Base-by-base conservation (phyloP, 148 eudicot species). In the Polygonum maritimum region DNA sequence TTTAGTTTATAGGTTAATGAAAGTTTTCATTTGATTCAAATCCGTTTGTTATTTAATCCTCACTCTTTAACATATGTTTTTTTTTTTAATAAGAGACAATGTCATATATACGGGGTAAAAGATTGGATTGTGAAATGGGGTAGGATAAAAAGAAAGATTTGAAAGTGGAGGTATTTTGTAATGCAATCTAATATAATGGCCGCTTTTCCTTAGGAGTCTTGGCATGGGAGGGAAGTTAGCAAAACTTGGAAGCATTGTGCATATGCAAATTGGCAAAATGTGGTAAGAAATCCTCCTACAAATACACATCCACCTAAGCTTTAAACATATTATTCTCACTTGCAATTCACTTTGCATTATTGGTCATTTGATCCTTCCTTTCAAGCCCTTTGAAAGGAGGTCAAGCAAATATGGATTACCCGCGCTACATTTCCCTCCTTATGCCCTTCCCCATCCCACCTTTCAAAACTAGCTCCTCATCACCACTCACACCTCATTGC, bases 211-310 rank as follows among this genome's bases (percentile, higher is more conserved):
- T 13, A 1, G 71, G 71, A 67, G 45, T 67, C 71, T 67, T 67
- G 16, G 71, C 71, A 67, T 67, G 71, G 71, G 71, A 67, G 71
- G 71, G 71, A 67, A 67, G 71, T 67, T 67, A 35, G 9, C 71
- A 67, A 36, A 67, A 36, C 45, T 67, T 67, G 71, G 15, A 67
- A 67, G 71, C 71, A 67, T 67, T 67, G 71, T 67, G 36, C 8
- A 67, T 36, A 36, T 67, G 71, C 71, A 36, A 35, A 62, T 31
- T 62, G 69, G 39, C 69, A 6, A 10, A 6, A 35, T 44, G 5
- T 7, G 6, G 9, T 6, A 4, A 67, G 38, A 36, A 67, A 5
- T 2, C 6, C 3, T 38, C 22, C 71, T 67, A 67, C 71, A 67
- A 67, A 67, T 67, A 67, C 38, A 10, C 21, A 67, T 33, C 8